Conservation (phyloP, 192 early-diverging fungal species). For the Entomortierella chlamydospora region DNA sequence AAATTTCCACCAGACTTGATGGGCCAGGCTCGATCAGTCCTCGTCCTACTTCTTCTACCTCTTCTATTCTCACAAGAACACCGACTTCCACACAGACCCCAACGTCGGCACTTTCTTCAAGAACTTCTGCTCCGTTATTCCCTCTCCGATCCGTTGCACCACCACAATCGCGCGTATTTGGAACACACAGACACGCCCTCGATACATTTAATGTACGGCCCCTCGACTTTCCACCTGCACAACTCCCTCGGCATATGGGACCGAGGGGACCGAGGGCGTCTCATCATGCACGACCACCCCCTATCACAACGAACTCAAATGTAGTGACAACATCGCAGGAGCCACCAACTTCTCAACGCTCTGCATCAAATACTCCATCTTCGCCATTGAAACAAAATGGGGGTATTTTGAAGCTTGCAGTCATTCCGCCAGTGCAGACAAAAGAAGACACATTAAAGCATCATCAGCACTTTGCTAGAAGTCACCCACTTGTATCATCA, state of each 20-base stretch:
- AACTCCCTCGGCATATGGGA: neutral
- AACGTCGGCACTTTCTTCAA: neutral
- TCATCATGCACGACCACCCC: conserved; percentile 9
- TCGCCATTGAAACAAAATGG: neutral
- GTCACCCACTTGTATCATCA: conserved; percentile 21
- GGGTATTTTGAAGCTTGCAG: conserved; percentile 40
- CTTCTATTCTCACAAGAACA: neutral
- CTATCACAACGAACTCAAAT: neutral
- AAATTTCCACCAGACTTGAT: neutral
- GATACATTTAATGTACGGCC: conserved; percentile 23
- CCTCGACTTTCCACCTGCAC: conserved; percentile 6
- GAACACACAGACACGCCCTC: conserved; percentile 35
- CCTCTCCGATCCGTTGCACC: conserved; percentile 45
- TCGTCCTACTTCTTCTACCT: neutral
- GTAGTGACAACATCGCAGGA: neutral
- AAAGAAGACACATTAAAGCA: conserved; percentile 27
- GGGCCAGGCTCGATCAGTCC: neutral
- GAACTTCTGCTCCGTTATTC: conserved; percentile 17
- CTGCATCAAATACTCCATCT: neutral
- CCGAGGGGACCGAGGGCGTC: neutral
- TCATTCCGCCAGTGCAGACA: conserved; percentile 27
- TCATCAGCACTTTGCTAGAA: conserved; percentile 29
- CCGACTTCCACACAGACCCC: conserved; percentile 1
- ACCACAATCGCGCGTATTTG: conserved; percentile 35
- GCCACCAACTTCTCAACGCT: neutral